Evolutionary conservation across 169 alveolate genomes (phyloP).

Genomic region (Miamiensis avidus): DNA sequence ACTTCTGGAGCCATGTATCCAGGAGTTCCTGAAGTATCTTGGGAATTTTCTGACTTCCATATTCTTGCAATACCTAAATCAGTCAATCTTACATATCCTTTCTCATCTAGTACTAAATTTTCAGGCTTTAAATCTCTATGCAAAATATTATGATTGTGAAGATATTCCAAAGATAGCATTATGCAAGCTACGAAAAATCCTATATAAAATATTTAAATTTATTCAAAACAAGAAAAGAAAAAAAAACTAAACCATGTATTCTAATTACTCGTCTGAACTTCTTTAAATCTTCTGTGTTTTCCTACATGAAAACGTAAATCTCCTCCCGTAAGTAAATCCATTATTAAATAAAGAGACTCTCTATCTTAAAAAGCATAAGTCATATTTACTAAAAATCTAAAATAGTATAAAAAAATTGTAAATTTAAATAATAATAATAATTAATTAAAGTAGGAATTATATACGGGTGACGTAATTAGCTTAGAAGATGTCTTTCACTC

Average conservation of each 20-base stretch:
- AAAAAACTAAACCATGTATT: background rate
- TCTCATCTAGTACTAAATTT: conserved; percentile 76
- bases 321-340: conserved; percentile 84
- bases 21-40: conserved; percentile 81
- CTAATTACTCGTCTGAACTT: conserved; percentile 52
- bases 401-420: conserved; percentile 10
- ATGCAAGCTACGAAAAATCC: conserved; percentile 69
- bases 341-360: conserved; percentile 68
- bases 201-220: background rate
- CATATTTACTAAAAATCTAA: conserved; percentile 77
- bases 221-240: background rate
- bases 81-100: conserved; percentile 75
- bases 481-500: conserved; percentile 75
- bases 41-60: conserved; percentile 61
- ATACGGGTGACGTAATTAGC: conserved; percentile 66
- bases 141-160: conserved; percentile 70
- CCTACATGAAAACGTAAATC: conserved; percentile 81
- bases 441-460: background rate
- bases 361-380: conserved; percentile 81
- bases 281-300: conserved; percentile 62
- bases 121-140: conserved; percentile 87
- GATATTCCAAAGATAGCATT: conserved; percentile 75
- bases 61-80: conserved; percentile 77
- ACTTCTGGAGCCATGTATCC: conserved; percentile 86
- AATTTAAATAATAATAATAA: background rate